Conservation (phyloP, 108 stramenopile genomes). For the Fragilaria crotonensis region DNA sequence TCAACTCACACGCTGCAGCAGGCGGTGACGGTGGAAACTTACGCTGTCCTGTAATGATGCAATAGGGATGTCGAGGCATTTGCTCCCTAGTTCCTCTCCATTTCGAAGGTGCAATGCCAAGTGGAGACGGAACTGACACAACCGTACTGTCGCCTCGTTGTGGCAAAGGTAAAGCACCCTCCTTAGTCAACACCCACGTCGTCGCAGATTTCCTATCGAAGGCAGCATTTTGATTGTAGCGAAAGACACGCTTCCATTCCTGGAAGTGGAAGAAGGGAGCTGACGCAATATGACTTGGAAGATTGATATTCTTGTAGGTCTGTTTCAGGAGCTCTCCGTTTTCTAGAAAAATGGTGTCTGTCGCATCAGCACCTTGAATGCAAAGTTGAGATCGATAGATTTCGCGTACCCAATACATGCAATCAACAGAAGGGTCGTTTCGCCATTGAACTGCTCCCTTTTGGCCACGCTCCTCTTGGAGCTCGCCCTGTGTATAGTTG, state of each 20-base stretch:
- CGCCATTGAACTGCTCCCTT: slow-evolving; percentile 23
- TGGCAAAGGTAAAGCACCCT: slow-evolving; percentile 60
- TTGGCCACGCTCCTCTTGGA: slow-evolving; percentile 46
- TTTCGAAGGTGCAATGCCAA: slow-evolving; percentile 17
- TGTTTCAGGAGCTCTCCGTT: slow-evolving; percentile 73
- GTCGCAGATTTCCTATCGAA: slow-evolving; percentile 6
- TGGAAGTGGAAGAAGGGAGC: slow-evolving; percentile 90
- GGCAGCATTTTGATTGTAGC: slow-evolving; percentile 48
- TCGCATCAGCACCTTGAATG: slow-evolving; percentile 30
- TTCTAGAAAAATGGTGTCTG: slow-evolving; percentile 66
- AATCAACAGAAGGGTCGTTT: slow-evolving; percentile 34
- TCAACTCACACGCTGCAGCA: slow-evolving; percentile 25
- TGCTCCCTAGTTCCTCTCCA: slow-evolving; percentile 34
- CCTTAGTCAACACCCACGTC: slow-evolving; percentile 48
- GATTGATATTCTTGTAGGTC: slow-evolving; percentile 29
- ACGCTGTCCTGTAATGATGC: slow-evolving; percentile 21
- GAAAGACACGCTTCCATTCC: slow-evolving; percentile 86
- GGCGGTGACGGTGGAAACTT: slow-evolving; percentile 22
- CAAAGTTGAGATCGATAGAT: slow-evolving; percentile 75
- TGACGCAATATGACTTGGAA: slow-evolving; percentile 48
- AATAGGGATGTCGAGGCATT: slow-evolving; percentile 39
- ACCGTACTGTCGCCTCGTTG: background rate
- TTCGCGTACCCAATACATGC: slow-evolving; percentile 86
- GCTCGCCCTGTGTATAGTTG: slow-evolving; percentile 23
- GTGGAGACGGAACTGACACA: slow-evolving; percentile 23